Evolutionary conservation across 352 stramenopile species (phyloP), one percentile per base, ranked within the genome.

Genomic region (Phytophthora multivora): DNA sequence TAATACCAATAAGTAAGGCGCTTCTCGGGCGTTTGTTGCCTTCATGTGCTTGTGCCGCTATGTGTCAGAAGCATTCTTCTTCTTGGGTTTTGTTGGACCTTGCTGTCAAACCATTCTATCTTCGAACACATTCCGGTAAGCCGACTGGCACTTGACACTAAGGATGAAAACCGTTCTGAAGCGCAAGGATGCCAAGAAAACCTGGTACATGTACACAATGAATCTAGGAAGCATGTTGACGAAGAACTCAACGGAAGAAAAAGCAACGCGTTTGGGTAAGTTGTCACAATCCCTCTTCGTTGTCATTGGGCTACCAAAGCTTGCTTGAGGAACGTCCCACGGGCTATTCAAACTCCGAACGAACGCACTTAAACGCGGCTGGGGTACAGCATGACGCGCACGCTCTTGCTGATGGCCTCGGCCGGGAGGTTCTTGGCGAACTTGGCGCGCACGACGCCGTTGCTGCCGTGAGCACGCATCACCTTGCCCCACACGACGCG

Each of bases 321-420:
- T 54, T 65, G 68, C 52, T 53, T 59, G 47, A 55, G 18, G 38
- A n/a, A 69, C 59, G 49, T 47, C 51, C 46, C 49, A 58, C 59
- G 63, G 70, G 57, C 40, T 59, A 50, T 56, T 53, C 19, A 69
- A 66, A 28, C 43, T 12, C 28, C 46, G 31, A 35, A 61, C 28
- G 13, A 19, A 63, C 38, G 56, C 33, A 53, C 55, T 73, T 99
- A 99, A 67, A 99, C 96, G 76, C 90, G 91, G 75, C 90, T 98
- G 60, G 98, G 98, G 88, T 99, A 99, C 57, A 99, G 95, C 97
- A 99, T 99, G 73, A 99, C 94, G 75, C 97, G 91, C 51, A 99
- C 96, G 59, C 87, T 94, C 73, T 90, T 91, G 77, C 97, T 98
- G 73, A 99, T 99, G 67, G 96, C 90, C 69, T 93, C 86, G 52